phyloP scores from a whole-genome alignment of 495 filamentous ascomycete genomes.

The Antarctomyces pellizariae region DNA sequence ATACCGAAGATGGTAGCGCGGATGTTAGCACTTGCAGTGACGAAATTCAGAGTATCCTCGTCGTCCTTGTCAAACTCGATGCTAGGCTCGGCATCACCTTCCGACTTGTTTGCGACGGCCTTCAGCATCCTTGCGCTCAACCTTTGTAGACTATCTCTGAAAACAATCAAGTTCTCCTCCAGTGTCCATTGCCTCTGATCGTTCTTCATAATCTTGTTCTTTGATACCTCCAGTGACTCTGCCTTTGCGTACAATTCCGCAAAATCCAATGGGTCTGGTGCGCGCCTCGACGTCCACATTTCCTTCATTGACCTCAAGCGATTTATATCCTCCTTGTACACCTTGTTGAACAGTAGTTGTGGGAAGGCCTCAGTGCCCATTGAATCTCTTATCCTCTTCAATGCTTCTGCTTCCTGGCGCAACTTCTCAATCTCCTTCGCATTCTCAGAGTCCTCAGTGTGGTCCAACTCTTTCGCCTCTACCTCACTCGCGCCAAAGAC shows the following conservation, averaged over 20 bases:
- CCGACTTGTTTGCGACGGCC: conserved; percentile 24
- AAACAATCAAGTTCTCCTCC: conserved; percentile 66
- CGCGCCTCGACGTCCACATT: conserved; percentile 76
- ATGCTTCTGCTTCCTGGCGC: conserved; percentile 53
- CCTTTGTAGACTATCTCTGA: conserved; percentile 56
- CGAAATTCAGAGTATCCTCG: conserved; percentile 84
- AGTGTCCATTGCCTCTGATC: conserved; percentile 63
- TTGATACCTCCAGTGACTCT: conserved; percentile 23
- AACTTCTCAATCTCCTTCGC: conserved; percentile 71
- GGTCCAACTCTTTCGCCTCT: conserved; percentile 50
- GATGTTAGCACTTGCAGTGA: conserved; percentile 72
- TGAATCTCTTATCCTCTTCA: conserved; percentile 60
- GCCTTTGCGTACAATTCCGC: conserved; percentile 19
- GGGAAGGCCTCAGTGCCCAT: conserved; percentile 67
- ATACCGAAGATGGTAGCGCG: conserved; percentile 72
- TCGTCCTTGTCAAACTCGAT: conserved; percentile 95
- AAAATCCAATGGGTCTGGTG: conserved; percentile 52
- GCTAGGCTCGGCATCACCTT: conserved; percentile 29
- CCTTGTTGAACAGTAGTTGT: conserved; percentile 71
- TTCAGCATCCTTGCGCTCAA: conserved; percentile 48
- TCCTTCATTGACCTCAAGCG: conserved; percentile 75
- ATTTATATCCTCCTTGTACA: conserved; percentile 69
- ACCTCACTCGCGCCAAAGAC: conserved; percentile 86
- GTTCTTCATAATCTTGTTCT: conserved; percentile 28
- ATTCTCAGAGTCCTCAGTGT: conserved; percentile 60